phyloP scores from a whole-genome alignment of 2,329 filamentous ascomycete genomes.

The Lachnellula suecica region DNA sequence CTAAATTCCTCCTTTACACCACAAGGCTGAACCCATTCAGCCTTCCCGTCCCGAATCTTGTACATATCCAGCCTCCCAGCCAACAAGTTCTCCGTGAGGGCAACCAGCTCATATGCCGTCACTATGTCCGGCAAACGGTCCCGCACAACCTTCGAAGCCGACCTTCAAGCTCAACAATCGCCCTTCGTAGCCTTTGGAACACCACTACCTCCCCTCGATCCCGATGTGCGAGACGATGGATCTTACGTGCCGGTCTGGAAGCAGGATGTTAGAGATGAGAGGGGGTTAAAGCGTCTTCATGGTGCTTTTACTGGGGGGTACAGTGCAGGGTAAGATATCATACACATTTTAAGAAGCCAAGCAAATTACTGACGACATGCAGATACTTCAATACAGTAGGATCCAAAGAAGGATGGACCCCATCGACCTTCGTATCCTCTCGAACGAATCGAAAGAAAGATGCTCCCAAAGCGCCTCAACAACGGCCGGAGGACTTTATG shows the following conservation, averaged over 20 bases:
- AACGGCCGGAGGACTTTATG: conserved; percentile 90
- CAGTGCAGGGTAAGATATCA: conserved; percentile 77
- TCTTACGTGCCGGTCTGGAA: conserved; percentile 96
- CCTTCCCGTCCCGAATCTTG: conserved; percentile 3
- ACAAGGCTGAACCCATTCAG: conserved; percentile 12
- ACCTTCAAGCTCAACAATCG: conserved; percentile 64
- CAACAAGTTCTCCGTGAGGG: not conserved
- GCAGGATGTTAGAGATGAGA: conserved; percentile 93
- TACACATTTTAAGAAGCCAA: conserved; percentile 2
- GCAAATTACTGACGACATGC: conserved; percentile 23
- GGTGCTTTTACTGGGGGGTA: conserved; percentile 96
- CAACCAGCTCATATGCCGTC: conserved; percentile 17
- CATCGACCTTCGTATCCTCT: conserved; percentile 88
- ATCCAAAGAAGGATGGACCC: conserved; percentile 97
- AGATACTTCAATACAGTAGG: conserved; percentile 98
- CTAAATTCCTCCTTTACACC: not conserved
- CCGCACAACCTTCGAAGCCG: conserved; percentile 74
- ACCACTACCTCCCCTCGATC: conserved; percentile 74
- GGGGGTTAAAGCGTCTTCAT: conserved; percentile 85
- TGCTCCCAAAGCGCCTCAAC: conserved; percentile 49
- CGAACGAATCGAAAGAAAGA: conserved; percentile 75
- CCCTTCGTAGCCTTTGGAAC: conserved; percentile 83
- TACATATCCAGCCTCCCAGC: not conserved
- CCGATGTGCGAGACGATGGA: conserved; percentile 80
- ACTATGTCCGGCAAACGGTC: conserved; percentile 78